phyloP scores from a whole-genome alignment of 1,284 basidiomycete species.

The Fomitopsis betulina region DNA sequence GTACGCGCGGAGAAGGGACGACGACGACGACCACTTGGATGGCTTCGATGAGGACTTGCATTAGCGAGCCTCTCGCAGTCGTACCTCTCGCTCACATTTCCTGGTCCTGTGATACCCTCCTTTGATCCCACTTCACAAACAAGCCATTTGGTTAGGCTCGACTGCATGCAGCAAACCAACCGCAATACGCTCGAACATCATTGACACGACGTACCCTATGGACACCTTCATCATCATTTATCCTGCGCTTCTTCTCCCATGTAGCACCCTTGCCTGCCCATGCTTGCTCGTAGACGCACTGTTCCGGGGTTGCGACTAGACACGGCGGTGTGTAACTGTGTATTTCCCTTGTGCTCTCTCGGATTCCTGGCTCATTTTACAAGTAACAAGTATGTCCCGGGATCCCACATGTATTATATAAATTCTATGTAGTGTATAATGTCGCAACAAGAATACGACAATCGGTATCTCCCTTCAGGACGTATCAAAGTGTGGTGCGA shows the following conservation, averaged over 20 bases:
- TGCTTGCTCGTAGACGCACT: conserved; percentile 1
- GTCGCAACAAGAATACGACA: not conserved
- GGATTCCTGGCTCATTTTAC: not conserved
- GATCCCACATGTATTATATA: conserved; percentile 1
- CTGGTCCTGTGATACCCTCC: not conserved
- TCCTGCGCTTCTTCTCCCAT: not conserved
- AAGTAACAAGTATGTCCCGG: not conserved
- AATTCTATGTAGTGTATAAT: conserved; percentile 2
- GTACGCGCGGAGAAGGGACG: conserved; percentile 52
- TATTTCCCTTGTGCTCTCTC: not conserved
- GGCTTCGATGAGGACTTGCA: conserved; percentile 32
- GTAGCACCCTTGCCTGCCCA: not conserved
- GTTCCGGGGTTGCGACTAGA: not conserved
- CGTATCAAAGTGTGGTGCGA: not conserved
- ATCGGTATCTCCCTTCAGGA: not conserved
- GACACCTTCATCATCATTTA: not conserved
- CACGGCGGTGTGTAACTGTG: not conserved
- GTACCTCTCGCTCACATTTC: not conserved
- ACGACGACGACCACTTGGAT: conserved; percentile 42
- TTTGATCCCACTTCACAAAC: not conserved
- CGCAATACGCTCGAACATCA: not conserved
- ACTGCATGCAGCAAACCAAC: not conserved
- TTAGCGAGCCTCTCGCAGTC: not conserved
- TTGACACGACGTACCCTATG: not conserved
- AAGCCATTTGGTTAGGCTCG: not conserved